These are phyloP conservation scores for Baorangia bicolor DNA, from an alignment of 768 basidiomycete species.

Conservation along the genomic window DNA sequence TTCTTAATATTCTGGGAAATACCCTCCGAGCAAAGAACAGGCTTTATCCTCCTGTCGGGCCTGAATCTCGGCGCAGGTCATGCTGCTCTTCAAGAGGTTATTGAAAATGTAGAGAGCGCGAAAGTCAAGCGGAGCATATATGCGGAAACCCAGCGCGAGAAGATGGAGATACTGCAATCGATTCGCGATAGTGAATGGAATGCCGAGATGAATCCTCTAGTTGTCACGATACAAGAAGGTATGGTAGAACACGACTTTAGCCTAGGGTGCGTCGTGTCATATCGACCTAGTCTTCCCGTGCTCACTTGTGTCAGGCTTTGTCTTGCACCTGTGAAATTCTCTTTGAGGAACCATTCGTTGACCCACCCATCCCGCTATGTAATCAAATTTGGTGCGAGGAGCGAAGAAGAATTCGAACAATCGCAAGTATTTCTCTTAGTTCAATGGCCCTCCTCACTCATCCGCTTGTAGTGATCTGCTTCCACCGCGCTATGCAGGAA, in stretches of 20 bases:
- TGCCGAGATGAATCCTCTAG: slow-evolving; percentile 71
- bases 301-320: slow-evolving; percentile 47
- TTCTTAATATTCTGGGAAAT: slow-evolving; percentile 77
- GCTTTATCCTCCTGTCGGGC: slow-evolving; percentile 58
- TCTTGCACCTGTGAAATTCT: slow-evolving; percentile 51
- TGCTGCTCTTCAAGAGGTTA: slow-evolving; percentile 58
- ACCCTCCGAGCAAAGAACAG: slow-evolving; percentile 55
- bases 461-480: slow-evolving; percentile 38
- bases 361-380: slow-evolving; percentile 58
- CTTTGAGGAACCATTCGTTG: slow-evolving; percentile 70
- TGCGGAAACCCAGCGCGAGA: slow-evolving; percentile 82
- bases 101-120: slow-evolving; percentile 56
- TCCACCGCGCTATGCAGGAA: slow-evolving; percentile 60
- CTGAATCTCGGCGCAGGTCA: slow-evolving; percentile 67
- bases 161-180: slow-evolving; percentile 60
- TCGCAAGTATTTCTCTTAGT: slow-evolving; percentile 13
- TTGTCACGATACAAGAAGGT: slow-evolving; percentile 48
- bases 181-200: slow-evolving; percentile 77
- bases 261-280: slow-evolving; percentile 52
- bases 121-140: slow-evolving; percentile 85
- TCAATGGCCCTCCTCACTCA: slow-evolving; percentile 7
- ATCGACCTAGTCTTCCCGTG: not conserved
- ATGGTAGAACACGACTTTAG: slow-evolving; percentile 63
- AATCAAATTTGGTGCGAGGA: slow-evolving; percentile 44
- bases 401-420: slow-evolving; percentile 20